A percentile compares a stretch with the other conserved stretches of the same genome.
Evolutionary conservation across 805 yeast species (phyloP).

Genomic region (Starmera dryadoides): DNA sequence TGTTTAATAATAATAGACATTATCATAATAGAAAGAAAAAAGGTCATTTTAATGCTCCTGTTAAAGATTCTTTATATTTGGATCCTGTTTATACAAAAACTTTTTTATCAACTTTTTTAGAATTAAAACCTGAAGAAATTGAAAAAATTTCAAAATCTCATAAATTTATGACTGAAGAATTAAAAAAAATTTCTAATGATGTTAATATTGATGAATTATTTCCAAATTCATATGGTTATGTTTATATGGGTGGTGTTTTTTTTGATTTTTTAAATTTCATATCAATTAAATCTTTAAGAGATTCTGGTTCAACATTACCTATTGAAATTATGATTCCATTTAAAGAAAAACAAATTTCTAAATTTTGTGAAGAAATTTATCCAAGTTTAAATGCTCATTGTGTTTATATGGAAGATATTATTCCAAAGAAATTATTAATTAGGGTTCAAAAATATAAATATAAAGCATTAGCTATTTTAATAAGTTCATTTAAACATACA

Average conservation of each 20-base stretch:
- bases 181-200: slow-evolving; percentile 5
- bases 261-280: slow-evolving; percentile 53
- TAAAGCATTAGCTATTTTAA: slow-evolving; percentile 61
- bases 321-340: slow-evolving; percentile 73
- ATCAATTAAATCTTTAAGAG: slow-evolving; percentile 45
- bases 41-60: slow-evolving; percentile 10
- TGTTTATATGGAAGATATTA: slow-evolving; percentile 40
- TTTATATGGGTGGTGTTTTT: slow-evolving; percentile 63
- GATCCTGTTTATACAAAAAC: slow-evolving; percentile 12
- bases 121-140: slow-evolving; percentile 5
- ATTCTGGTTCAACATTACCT: slow-evolving; percentile 58
- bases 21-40: slow-evolving; percentile 8
- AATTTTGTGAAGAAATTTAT: slow-evolving; percentile 52
- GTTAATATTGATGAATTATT: slow-evolving; percentile 4
- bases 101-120: slow-evolving; percentile 5
- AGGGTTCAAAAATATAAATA: slow-evolving; percentile 48
- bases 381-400: slow-evolving; percentile 58
- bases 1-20: slow-evolving; percentile 1
- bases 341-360: slow-evolving; percentile 56
- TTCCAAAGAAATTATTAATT: slow-evolving; percentile 37
- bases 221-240: slow-evolving; percentile 39
- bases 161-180: slow-evolving; percentile 16
- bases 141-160: slow-evolving; percentile 6
- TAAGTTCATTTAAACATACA: slow-evolving; percentile 70
- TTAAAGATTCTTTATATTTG: slow-evolving; percentile 8